Percentiles rank a stretch among this genome's conserved stretches.
These are phyloP conservation scores for Colletotrichum echinochloae DNA, from an alignment of 2,329 filamentous ascomycete genomes.

Conservation along the genomic window DNA sequence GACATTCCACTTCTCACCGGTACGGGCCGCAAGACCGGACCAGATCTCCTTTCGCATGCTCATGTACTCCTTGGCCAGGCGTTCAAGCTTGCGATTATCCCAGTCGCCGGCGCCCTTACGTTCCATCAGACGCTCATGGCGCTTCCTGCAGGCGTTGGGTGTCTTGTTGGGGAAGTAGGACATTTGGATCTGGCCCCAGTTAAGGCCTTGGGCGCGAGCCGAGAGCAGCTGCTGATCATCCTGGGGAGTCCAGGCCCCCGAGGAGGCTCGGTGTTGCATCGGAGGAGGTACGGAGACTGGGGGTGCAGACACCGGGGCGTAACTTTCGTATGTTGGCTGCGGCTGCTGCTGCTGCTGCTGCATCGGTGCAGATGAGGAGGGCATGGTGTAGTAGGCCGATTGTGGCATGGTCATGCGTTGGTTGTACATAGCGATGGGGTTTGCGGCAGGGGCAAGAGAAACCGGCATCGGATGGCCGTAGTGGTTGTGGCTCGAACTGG, in stretches of 20 bases:
- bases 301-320: constrained; percentile 50
- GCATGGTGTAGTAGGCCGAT: constrained; percentile 55
- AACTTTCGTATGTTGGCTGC: constrained; percentile 54
- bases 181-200: constrained; percentile 85
- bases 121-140: constrained; percentile 87
- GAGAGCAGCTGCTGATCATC: constrained; percentile 81
- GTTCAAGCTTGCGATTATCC: constrained; percentile 80
- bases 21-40: constrained; percentile 76
- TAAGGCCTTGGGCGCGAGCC: constrained; percentile 80
- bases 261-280: constrained; percentile 66
- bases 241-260: constrained; percentile 76
- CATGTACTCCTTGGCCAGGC: constrained; percentile 83
- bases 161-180: constrained; percentile 83
- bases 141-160: constrained; percentile 87
- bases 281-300: constrained; percentile 51
- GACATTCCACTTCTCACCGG: constrained; percentile 86
- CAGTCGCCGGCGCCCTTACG: constrained; percentile 80
- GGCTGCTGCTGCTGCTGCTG: constrained; percentile 46
- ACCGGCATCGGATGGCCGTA: constrained; percentile 53
- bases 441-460: constrained; percentile 54
- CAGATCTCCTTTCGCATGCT: constrained; percentile 84
- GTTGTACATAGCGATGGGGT: constrained; percentile 56
- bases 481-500: constrained; percentile 53
- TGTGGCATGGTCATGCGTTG: constrained; percentile 55
- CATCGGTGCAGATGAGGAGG: constrained; percentile 51